These are phyloP conservation scores for Podila horticola DNA, from an alignment of 192 early-diverging fungal genomes.

Conservation along the genomic window DNA sequence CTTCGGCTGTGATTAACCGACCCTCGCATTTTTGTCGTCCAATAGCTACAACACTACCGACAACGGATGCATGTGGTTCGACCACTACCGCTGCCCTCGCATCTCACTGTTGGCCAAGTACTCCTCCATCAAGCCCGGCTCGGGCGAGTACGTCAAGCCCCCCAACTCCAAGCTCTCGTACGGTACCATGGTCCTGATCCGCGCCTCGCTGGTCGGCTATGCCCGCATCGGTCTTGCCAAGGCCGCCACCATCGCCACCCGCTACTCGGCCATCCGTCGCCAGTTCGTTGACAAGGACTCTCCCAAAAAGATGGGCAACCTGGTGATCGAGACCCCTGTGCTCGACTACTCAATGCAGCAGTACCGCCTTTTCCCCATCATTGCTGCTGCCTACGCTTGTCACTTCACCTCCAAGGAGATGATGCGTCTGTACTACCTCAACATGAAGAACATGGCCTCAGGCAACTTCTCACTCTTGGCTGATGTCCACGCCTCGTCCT, in stretches of 20 bases:
- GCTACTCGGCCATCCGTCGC: constrained; percentile 77
- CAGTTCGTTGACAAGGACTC: constrained; percentile 74
- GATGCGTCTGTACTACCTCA: constrained; percentile 65
- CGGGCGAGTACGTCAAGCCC: constrained; percentile 79
- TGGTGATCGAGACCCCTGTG: constrained; percentile 71
- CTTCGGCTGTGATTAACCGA: background rate
- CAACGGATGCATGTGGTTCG: constrained; percentile 88
- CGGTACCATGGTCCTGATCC: constrained; percentile 88
- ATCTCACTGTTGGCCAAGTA: constrained; percentile 81
- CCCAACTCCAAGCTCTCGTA: constrained; percentile 84
- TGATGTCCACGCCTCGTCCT: constrained; percentile 79
- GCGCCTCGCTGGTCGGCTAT: constrained; percentile 77
- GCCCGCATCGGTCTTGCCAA: constrained; percentile 68
- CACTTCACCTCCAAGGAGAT: constrained; percentile 76
- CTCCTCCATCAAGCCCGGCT: constrained; percentile 70
- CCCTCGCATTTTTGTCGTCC: background rate
- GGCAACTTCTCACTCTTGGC: constrained; percentile 73
- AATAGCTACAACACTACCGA: constrained; percentile 79
- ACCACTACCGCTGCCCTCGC: constrained; percentile 82
- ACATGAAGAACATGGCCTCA: constrained; percentile 61
- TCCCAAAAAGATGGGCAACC: constrained; percentile 56
- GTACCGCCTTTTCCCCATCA: constrained; percentile 72
- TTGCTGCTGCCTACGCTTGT: constrained; percentile 79
- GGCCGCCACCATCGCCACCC: constrained; percentile 75
- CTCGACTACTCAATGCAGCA: constrained; percentile 84